Evolutionary conservation across 2,329 filamentous ascomycete genomes (phyloP).

Genomic region (Coleophoma crateriformis): DNA sequence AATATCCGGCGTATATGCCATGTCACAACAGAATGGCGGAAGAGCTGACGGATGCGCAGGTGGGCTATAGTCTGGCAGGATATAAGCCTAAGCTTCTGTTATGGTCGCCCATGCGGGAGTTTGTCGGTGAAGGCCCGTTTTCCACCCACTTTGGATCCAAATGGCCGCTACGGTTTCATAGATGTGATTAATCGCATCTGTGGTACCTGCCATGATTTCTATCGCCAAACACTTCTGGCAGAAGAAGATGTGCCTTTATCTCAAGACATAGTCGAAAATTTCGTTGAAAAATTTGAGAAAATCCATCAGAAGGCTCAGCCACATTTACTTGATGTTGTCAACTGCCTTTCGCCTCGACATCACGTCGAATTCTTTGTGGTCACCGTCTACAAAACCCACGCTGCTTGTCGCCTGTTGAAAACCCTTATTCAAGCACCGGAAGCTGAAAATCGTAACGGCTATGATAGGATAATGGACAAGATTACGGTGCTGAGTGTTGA

Average conservation of each 20-base stretch:
- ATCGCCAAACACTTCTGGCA: background rate
- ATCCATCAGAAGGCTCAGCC: background rate
- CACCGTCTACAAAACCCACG: background rate
- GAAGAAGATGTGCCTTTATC: background rate
- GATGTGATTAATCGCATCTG: slow-evolving; percentile 1
- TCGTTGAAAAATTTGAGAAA: background rate
- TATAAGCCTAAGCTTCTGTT: background rate
- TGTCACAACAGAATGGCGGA: background rate
- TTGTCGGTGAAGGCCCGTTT: background rate
- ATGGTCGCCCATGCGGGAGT: background rate
- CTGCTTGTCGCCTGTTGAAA: background rate
- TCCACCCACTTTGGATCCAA: background rate
- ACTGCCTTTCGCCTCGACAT: background rate
- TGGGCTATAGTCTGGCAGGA: slow-evolving; percentile 3
- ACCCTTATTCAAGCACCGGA: background rate
- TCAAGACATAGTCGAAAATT: background rate
- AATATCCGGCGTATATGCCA: background rate
- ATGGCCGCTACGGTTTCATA: background rate
- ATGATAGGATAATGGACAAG: background rate
- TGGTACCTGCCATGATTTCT: background rate
- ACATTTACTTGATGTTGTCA: background rate
- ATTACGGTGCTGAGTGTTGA: background rate
- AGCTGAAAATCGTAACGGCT: background rate
- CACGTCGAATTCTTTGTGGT: slow-evolving; percentile 1
- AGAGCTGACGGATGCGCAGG: background rate